These are phyloP conservation scores for Fagopyrum esculentum DNA, from an alignment of 148 eudicot species.

Conservation along the genomic window DNA sequence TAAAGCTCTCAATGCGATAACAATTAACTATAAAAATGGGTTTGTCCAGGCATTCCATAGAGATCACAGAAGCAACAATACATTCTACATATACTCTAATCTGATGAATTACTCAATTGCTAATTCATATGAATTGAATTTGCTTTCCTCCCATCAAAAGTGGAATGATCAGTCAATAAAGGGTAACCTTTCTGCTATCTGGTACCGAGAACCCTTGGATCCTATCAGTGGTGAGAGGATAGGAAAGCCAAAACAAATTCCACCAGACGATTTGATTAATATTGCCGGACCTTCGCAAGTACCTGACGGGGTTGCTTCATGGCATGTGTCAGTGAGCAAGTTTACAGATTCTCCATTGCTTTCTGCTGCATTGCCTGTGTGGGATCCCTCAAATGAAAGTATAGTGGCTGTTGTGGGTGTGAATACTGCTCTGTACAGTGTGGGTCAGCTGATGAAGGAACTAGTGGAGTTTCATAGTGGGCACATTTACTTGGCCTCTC, in stretches of 20 bases:
- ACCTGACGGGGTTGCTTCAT: constrained; percentile 88
- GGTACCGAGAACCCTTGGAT: constrained; percentile 82
- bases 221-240: constrained; percentile 61
- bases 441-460: constrained; percentile 91
- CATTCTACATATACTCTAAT: constrained; percentile 88
- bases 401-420: constrained; percentile 96
- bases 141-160: constrained; percentile 46
- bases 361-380: constrained; percentile 88
- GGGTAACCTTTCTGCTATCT: constrained; percentile 65
- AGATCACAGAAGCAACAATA: constrained; percentile 66
- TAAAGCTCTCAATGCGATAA: constrained; percentile 73
- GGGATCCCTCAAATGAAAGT: constrained; percentile 52
- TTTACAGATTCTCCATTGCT: constrained; percentile 73
- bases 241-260: constrained; percentile 51
- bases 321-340: constrained; percentile 96
- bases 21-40: constrained; percentile 76
- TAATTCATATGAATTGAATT: constrained; percentile 30
- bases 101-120: constrained; percentile 65
- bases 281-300: constrained; percentile 94
- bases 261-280: constrained; percentile 80
- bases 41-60: constrained; percentile 97
- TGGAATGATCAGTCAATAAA: constrained; percentile 78
- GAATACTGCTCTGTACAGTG: constrained; percentile 83
- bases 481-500: constrained; percentile 87
- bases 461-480: constrained; percentile 85